Conservation (phyloP, 2,329 filamentous ascomycete species). For the Talaromyces sp. region DNA sequence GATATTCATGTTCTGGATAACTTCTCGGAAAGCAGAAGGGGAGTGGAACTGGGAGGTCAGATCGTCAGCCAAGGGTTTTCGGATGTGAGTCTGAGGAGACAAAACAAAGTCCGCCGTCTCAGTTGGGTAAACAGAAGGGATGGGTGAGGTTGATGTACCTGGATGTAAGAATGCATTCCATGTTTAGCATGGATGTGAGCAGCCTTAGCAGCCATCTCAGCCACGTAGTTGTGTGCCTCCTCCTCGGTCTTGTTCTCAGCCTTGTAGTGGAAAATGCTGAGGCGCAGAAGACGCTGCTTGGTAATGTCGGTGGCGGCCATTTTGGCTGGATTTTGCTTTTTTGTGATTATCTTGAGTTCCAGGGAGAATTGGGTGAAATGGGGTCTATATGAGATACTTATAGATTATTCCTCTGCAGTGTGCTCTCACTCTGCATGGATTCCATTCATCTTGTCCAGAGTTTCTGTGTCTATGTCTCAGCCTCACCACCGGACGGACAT, state of each 20-base stretch:
- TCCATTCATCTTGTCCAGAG: not conserved
- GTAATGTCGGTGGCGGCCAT: not conserved
- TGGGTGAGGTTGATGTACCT: no score
- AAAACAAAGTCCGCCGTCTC: no score
- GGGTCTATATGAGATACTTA: not conserved
- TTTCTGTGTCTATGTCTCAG: not conserved
- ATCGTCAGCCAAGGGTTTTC: no score
- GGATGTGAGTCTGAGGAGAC: no score
- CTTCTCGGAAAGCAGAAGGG: not conserved
- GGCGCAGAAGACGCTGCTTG: constrained; percentile 1
- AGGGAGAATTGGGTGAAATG: no score
- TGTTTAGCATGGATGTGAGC: constrained; percentile 1
- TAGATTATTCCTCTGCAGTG: not conserved
- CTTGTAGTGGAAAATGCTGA: constrained; percentile 1
- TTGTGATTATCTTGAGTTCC: not conserved
- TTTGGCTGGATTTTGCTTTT: not conserved
- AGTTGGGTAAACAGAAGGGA: no score
- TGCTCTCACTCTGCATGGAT: no score
- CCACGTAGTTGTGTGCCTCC: not conserved
- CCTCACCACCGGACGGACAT: not conserved
- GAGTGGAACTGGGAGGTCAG: not conserved
- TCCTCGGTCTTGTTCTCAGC: not conserved
- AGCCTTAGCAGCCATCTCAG: not conserved
- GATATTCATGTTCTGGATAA: not conserved
- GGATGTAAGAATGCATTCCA: not conserved